Evolutionary conservation across 768 basidiomycete genomes (phyloP).

Genomic region (Neoboletus magnificus): DNA sequence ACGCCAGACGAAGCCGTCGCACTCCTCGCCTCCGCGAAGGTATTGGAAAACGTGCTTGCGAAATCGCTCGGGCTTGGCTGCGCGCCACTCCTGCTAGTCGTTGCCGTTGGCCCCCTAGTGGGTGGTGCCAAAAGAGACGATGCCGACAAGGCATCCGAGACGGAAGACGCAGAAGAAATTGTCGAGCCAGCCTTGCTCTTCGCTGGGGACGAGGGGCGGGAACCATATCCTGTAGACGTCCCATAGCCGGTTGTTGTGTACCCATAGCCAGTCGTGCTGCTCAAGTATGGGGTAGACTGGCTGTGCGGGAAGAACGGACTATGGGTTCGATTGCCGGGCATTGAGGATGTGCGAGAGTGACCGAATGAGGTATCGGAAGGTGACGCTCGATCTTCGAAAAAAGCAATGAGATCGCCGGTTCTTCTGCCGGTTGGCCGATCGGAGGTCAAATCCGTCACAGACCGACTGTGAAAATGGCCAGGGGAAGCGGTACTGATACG

Average conservation of each 20-base stretch:
- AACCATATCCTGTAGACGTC: conserved; percentile 31
- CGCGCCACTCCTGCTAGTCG: conserved; percentile 25
- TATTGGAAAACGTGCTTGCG: conserved; percentile 36
- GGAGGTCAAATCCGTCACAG: conserved; percentile 54
- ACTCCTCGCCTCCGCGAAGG: conserved; percentile 38
- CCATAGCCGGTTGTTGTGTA: conserved; percentile 34
- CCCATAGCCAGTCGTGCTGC: conserved; percentile 35
- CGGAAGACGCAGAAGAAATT: conserved; percentile 24
- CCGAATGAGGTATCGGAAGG: conserved; percentile 35
- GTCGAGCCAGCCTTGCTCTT: conserved; percentile 40
- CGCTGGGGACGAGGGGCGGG: conserved; percentile 47
- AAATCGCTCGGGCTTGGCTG: conserved; percentile 37
- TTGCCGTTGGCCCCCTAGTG: conserved; percentile 31
- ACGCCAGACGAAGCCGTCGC: conserved; percentile 24
- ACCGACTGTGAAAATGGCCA: conserved; percentile 45
- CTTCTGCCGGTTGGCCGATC: conserved; percentile 49
- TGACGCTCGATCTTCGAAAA: conserved; percentile 58
- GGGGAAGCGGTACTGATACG: conserved; percentile 38
- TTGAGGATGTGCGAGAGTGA: conserved; percentile 56
- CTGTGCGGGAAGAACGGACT: conserved; percentile 31
- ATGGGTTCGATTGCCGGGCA: conserved; percentile 37
- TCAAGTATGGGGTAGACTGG: conserved; percentile 41
- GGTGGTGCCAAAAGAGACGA: conserved; percentile 51
- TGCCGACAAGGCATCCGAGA: conserved; percentile 26
- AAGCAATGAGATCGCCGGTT: conserved; percentile 68